phyloP scores from a whole-genome alignment of 208 protist genomes.

The Lotmaria passim region DNA sequence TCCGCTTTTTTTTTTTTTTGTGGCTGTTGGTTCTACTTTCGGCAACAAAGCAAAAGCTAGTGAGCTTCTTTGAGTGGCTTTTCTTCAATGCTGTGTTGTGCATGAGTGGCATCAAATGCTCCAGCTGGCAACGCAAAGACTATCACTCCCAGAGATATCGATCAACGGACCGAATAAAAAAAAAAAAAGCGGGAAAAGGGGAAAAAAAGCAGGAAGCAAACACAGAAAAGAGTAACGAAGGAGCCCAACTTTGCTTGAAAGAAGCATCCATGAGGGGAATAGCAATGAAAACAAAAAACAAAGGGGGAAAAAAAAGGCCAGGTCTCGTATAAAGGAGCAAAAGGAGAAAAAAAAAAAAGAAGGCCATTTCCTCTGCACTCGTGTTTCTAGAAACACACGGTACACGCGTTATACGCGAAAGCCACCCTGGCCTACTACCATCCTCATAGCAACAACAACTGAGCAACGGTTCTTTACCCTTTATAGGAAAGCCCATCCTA shows the following conservation, averaged over 20 bases:
- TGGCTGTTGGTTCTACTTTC: no score
- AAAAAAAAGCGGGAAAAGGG: slow-evolving; percentile 2
- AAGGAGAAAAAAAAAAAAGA: slow-evolving; percentile 21
- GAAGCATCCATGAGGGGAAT: background rate
- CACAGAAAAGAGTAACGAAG: background rate
- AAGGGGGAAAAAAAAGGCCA: background rate
- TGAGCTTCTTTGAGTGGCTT: no score
- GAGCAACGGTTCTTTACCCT: background rate
- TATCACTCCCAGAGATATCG: background rate
- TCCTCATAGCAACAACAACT: background rate
- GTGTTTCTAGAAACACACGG: background rate
- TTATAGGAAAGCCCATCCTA: slow-evolving; percentile 13
- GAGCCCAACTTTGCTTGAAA: background rate
- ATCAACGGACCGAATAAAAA: background rate
- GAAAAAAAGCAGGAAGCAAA: background rate
- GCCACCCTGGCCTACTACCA: no score
- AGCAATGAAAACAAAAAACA: background rate
- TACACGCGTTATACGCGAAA: no score
- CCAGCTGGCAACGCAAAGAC: background rate
- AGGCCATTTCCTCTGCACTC: slow-evolving; percentile 20
- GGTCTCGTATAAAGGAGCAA: background rate
- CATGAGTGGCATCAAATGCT: no score
- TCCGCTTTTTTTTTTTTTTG: no score
- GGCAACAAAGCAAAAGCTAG: no score
- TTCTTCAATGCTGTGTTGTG: no score